These are phyloP conservation scores for Protomyces gravidus DNA, from an alignment of 1,139 yeast genomes.

Conservation along the genomic window DNA sequence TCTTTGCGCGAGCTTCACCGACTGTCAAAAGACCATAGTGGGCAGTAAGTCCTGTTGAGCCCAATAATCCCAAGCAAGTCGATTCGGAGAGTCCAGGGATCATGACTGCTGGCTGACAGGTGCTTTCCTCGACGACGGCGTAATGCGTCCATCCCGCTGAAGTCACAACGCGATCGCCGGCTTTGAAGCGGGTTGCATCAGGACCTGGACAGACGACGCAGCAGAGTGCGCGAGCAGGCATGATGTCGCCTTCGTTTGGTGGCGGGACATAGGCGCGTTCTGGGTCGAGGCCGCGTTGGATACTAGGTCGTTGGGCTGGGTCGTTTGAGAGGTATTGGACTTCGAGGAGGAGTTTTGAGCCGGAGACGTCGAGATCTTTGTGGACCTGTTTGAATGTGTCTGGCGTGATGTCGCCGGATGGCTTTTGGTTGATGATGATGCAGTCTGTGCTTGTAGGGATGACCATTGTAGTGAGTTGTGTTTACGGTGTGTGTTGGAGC, in stretches of 20 bases:
- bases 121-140: constrained; percentile 25
- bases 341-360: not conserved
- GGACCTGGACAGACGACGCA: not conserved
- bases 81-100: constrained; percentile 15
- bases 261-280: not conserved
- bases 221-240: not conserved
- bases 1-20: constrained; percentile 24
- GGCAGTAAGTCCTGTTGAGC: constrained; percentile 60
- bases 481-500: too few relatives aligned
- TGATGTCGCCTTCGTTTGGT: not conserved
- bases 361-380: not conserved
- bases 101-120: constrained; percentile 15
- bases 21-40: constrained; percentile 50
- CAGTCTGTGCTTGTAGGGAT: not conserved
- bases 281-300: not conserved
- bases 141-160: constrained; percentile 5
- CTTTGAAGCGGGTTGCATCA: constrained; percentile 9
- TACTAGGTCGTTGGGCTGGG: not conserved
- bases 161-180: constrained; percentile 30
- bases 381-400: not conserved
- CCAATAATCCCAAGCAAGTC: constrained; percentile 46
- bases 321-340: not conserved
- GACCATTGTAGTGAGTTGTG: too few relatives aligned
- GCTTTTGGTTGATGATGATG: not conserved
- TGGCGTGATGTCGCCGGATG: not conserved